phyloP scores from a whole-genome alignment of 257 asterid species.

The Jaltomata sinuosa region DNA sequence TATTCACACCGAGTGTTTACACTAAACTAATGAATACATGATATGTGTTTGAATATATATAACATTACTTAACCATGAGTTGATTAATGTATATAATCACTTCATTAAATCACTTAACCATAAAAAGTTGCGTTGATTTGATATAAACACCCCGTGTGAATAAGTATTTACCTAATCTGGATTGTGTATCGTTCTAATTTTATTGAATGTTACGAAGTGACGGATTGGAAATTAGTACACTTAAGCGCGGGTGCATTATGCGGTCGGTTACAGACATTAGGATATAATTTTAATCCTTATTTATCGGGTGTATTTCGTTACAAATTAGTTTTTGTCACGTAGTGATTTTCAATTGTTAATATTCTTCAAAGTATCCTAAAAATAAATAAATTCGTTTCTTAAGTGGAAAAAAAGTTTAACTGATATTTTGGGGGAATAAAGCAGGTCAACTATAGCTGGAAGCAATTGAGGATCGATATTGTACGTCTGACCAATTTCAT shows the following conservation, averaged over 20 bases:
- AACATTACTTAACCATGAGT: no score
- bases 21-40: no score
- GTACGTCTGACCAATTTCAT: neutral
- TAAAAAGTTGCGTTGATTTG: no score
- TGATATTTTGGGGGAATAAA: neutral
- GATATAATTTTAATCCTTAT: neutral
- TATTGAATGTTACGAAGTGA: neutral
- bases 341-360: neutral
- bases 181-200: neutral
- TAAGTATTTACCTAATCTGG: no score
- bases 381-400: neutral
- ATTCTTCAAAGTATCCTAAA: neutral
- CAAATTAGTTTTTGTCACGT: neutral
- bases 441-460: neutral
- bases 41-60: no score
- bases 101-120: no score
- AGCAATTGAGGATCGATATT: neutral
- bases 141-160: no score
- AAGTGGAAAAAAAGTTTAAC: neutral
- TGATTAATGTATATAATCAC: no score
- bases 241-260: neutral
- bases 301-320: neutral
- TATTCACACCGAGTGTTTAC: no score
- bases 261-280: neutral
- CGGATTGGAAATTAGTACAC: neutral